Conservation (phyloP, 768 basidiomycete species). For the Coprinellus aureogranulatus region DNA sequence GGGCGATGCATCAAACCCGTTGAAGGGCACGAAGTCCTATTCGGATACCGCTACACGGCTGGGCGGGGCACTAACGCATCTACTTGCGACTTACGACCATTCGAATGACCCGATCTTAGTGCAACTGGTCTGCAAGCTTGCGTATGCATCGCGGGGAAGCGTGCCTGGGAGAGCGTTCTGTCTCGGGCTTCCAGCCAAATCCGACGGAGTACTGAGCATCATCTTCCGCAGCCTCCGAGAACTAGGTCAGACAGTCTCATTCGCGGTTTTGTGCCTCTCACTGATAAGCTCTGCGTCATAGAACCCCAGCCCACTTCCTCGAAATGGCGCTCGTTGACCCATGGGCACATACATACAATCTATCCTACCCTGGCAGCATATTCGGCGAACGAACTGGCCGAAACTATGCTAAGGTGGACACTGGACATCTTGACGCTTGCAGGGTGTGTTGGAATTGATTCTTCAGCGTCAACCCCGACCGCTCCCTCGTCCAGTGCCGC, state of each 20-base stretch:
- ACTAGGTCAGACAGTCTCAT: constrained; percentile 2
- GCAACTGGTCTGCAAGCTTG: constrained; percentile 76
- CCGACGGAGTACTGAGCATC: constrained; percentile 62
- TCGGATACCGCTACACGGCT: constrained; percentile 57
- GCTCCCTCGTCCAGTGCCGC: constrained; percentile 18
- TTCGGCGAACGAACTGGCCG: constrained; percentile 68
- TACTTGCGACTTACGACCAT: constrained; percentile 64
- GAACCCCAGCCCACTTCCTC: constrained; percentile 79
- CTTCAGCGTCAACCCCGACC: constrained; percentile 20
- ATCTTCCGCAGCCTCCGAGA: constrained; percentile 37
- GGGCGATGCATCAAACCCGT: neutral
- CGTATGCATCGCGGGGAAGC: constrained; percentile 61
- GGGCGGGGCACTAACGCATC: constrained; percentile 58
- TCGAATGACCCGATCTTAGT: constrained; percentile 74
- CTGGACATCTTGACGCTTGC: constrained; percentile 65
- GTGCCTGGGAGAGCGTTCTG: constrained; percentile 70
- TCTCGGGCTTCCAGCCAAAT: constrained; percentile 69
- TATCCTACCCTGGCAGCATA: constrained; percentile 67
- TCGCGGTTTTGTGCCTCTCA: neutral
- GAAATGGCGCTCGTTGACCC: constrained; percentile 74
- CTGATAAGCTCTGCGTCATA: constrained; percentile 16
- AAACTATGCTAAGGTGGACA: constrained; percentile 72
- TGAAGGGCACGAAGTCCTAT: constrained; percentile 1
- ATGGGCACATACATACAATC: constrained; percentile 62
- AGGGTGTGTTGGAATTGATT: constrained; percentile 45